Evolutionary conservation across 768 basidiomycete genomes (phyloP).

Genomic region (Auriscalpium microsporum): DNA sequence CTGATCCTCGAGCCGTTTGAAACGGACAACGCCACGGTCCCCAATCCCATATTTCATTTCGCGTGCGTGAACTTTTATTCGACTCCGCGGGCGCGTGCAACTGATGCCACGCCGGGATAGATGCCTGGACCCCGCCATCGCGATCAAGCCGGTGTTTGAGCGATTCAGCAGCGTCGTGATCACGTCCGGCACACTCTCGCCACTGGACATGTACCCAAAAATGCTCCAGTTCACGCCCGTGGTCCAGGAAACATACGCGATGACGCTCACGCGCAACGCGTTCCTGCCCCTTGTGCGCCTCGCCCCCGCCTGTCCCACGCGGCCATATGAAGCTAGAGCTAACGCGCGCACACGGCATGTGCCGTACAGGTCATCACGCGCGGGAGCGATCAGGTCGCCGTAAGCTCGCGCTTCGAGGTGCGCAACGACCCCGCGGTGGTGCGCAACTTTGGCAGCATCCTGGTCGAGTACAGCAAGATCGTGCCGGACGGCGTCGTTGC

Average conservation of each 20-base stretch:
- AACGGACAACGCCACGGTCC: conserved; percentile 96
- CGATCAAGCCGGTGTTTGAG: conserved; percentile 97
- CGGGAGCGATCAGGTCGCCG: conserved; percentile 96
- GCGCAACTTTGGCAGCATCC: conserved; percentile 95
- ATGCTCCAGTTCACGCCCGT: conserved; percentile 98
- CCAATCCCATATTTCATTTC: conserved; percentile 97
- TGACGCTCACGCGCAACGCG: conserved; percentile 94
- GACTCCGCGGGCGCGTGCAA: conserved; percentile 2
- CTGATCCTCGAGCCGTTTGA: conserved; percentile 98
- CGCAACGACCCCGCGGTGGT: conserved; percentile 99
- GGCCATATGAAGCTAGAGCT: background rate
- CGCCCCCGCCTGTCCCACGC: conserved; percentile 1
- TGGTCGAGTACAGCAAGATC: conserved; percentile 95
- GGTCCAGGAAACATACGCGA: conserved; percentile 93
- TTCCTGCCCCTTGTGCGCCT: conserved; percentile 81
- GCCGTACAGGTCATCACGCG: conserved; percentile 81
- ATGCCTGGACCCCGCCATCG: conserved; percentile 94
- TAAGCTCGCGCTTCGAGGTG: conserved; percentile 97
- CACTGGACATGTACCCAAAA: conserved; percentile 99
- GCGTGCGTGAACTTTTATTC: conserved; percentile 44
- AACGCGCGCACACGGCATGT: background rate
- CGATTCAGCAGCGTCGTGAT: conserved; percentile 98
- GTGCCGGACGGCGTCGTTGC: conserved; percentile 98
- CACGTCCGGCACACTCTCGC: conserved; percentile 97
- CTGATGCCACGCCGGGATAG: conserved; percentile 31